phyloP scores from a whole-genome alignment of 257 asterid species.

The Rubia yunnanensis region DNA sequence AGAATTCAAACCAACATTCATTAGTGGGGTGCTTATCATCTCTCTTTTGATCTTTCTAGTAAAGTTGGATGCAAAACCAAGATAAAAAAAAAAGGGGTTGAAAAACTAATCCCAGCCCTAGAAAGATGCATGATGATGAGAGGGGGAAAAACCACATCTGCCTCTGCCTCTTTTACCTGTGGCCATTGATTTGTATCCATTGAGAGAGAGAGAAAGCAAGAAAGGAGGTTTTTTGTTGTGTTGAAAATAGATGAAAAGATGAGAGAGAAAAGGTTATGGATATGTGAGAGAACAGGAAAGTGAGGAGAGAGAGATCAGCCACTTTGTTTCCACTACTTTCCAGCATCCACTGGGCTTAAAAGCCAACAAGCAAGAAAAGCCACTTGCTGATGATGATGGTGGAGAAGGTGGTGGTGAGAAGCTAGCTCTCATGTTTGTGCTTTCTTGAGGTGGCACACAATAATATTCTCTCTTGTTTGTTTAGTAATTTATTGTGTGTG shows the following conservation, averaged over 20 bases:
- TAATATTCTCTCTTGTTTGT: background rate
- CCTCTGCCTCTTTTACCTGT: constrained; percentile 94
- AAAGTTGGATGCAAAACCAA: constrained; percentile 17
- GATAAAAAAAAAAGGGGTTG: constrained; percentile 16
- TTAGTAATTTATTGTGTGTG: background rate
- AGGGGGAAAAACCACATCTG: constrained; percentile 27
- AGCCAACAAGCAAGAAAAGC: constrained; percentile 45
- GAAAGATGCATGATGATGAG: constrained; percentile 28
- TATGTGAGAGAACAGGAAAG: constrained; percentile 19
- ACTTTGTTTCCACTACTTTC: constrained; percentile 27
- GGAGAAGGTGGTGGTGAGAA: constrained; percentile 19
- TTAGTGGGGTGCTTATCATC: constrained; percentile 36
- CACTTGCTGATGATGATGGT: constrained; percentile 29
- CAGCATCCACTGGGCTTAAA: constrained; percentile 42
- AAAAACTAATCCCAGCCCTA: constrained; percentile 28
- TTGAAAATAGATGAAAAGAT: constrained; percentile 16
- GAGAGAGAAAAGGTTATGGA: constrained; percentile 14
- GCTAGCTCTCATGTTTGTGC: constrained; percentile 33
- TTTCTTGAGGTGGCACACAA: constrained; percentile 40
- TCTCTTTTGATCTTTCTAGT: constrained; percentile 23
- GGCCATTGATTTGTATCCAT: constrained; percentile 98
- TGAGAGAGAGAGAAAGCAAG: constrained; percentile 18
- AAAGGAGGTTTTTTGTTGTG: background rate
- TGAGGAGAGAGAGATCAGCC: constrained; percentile 37
- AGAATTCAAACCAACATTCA: constrained; percentile 23